Percentiles rank a stretch among this genome's conserved stretches.
phyloP scores from a whole-genome alignment of 345 rosid species.

The Stellera chamaejasme region DNA sequence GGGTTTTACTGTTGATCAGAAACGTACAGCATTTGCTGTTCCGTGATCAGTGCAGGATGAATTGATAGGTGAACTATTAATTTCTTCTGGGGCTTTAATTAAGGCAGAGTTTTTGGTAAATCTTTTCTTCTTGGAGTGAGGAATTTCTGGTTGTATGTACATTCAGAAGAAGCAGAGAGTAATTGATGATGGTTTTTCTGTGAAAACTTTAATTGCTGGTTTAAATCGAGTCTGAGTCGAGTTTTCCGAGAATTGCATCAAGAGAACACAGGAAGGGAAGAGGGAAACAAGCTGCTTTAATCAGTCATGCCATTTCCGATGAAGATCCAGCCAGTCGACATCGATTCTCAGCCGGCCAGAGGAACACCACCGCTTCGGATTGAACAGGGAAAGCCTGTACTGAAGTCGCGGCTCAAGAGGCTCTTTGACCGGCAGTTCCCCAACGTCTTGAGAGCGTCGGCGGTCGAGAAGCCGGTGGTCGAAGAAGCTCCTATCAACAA shows the following conservation, averaged over 20 bases:
- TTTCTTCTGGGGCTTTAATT: not conserved
- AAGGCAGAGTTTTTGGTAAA: not conserved
- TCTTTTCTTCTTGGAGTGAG: not conserved
- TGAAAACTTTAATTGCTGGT: slow-evolving; percentile 1
- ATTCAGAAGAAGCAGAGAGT: slow-evolving; percentile 3
- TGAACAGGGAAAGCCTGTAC: slow-evolving; percentile 48
- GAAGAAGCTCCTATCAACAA: slow-evolving; percentile 30
- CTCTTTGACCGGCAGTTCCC: slow-evolving; percentile 65
- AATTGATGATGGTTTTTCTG: slow-evolving; percentile 1
- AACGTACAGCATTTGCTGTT: slow-evolving; percentile 7
- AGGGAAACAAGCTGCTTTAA: not conserved
- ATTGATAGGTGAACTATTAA: not conserved
- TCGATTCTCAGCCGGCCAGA: slow-evolving; percentile 22
- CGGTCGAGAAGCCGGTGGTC: slow-evolving; percentile 35
- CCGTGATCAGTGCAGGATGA: slow-evolving; percentile 7
- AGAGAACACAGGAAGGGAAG: slow-evolving; percentile 2
- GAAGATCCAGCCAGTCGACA: slow-evolving; percentile 70
- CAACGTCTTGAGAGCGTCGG: slow-evolving; percentile 32
- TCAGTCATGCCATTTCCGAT: slow-evolving; percentile 30
- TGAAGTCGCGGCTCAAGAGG: slow-evolving; percentile 58
- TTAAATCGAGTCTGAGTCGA: slow-evolving; percentile 1
- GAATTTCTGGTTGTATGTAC: slow-evolving; percentile 16
- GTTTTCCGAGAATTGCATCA: slow-evolving; percentile 5
- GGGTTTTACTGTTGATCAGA: slow-evolving; percentile 5
- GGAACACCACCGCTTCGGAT: slow-evolving; percentile 21